Base-by-base conservation (phyloP, 2,329 filamentous ascomycete genomes). In the Harringtonia lauricola region DNA sequence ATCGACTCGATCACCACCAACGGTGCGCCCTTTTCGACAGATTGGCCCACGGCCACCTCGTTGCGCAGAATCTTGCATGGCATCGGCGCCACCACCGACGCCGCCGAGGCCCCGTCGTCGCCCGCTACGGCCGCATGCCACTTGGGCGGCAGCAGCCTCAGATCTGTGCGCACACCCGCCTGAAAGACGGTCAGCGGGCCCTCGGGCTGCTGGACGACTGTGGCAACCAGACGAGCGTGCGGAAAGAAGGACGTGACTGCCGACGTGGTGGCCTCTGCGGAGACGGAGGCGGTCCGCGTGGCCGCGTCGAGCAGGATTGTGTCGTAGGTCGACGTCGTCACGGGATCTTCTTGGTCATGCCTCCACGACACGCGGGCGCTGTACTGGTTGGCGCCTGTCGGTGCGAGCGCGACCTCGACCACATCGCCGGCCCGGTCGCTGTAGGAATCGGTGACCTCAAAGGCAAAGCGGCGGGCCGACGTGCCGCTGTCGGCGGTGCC, bases 11-110 rank as follows among this genome's bases (percentile, higher is more conserved):
- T 88, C 67, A 96, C 88, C 13, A 96, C 86, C 46, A 98, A 66
- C 8, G 87, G 79, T 45, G 90, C 80, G 37, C 90, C 89, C 66
- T 90, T 94, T 58, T 80, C 79, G 15, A 98, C 92, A 38, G 64
- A 65, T 50, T 94, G 79, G 0, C 92, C 92, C 53, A 87, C 87
- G 24, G 72, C 65, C 0, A 95, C 87, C 61, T 95, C 86, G 39
- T 95, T 92, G 51, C 86, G 79, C 49, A 98, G 66, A 22, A 98
- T 83, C 66, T 96, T 96, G 65, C 92, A 96, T 2, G 92, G 92
- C 92, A 98, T 98, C 0, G 92, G 92, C 19, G 92, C 87, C 21
- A 86, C 72, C 2, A 96, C 87, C 42, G 83, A 92, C 47, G 90
- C 89, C 8, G 80, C 72, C 1, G 75, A 74, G 56, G 94, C 86